Evolutionary conservation across 257 asterid genomes (phyloP), one percentile per base, ranked within the genome.

Genomic region (Solanum peruvianum): DNA sequence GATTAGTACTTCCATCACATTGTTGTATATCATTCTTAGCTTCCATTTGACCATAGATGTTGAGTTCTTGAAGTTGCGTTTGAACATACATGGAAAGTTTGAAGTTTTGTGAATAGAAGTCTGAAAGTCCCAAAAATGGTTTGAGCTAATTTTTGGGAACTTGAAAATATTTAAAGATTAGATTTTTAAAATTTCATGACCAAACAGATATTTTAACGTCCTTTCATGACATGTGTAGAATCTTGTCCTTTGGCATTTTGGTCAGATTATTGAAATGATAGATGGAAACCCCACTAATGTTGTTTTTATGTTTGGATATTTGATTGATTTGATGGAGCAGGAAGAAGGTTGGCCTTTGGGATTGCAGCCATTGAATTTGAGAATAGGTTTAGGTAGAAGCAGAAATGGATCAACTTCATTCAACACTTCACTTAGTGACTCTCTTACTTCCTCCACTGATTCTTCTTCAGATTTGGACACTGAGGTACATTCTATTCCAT

Each of bases 341-440:
- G 93, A 91, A 91, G 94, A 89, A 86, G 94, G 92, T 23, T 92
- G 94, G 94, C 93, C 93, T 23, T 89, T 92, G 76, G 94, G 94
- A 37, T 89, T 92, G 91, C 91, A 85, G 58, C 93, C 93, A 78
- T 73, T 92, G 89, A 91, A 91, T 92, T 88, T 76, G 67, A 87
- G 94, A 89, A 89, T 77, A 86, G 93, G 92, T 86, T 76, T 91
- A 21, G 88, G 85, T 56, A 92, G 93, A 85, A 90, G 56, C 87
- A 86, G 87, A 72, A 37, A 72, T 37, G 93, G 89, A 62, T 91
- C 94, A 7, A 85, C 91, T 9, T 92, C 93, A 35, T 91, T 92
- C 91, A 92, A 90, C 91, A 92, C 94, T 69, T 86, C 87, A 56
- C 86, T 90, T 11, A 90, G 88, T 88, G 89, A 83, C 37, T 91